Conservation (phyloP, 495 filamentous ascomycete species). For the Talaromyces thailandensis region DNA sequence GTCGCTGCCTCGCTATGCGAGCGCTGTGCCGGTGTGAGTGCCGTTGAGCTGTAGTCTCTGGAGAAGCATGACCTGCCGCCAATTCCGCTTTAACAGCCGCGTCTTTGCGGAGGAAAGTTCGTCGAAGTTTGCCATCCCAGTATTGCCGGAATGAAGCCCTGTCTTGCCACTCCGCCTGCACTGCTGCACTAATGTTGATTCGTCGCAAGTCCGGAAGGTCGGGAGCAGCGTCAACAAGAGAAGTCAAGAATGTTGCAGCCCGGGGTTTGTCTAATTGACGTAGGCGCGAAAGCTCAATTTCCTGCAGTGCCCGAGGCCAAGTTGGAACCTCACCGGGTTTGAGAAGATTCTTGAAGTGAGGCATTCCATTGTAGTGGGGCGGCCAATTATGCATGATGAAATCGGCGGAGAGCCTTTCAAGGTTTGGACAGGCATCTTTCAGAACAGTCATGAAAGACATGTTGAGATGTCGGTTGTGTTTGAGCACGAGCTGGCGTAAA, state of each 20-base stretch:
- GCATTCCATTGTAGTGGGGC: conserved; percentile 58
- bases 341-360: conserved; percentile 59
- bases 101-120: conserved; percentile 52
- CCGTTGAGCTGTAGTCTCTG: not conserved
- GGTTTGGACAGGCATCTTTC: conserved; percentile 50
- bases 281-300: conserved; percentile 64
- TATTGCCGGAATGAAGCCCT: conserved; percentile 62
- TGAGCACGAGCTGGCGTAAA: conserved; percentile 55
- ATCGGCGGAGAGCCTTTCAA: conserved; percentile 65
- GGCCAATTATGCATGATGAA: conserved; percentile 55
- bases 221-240: conserved; percentile 58
- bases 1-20: conserved; percentile 25
- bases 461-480: conserved; percentile 69
- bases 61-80: conserved; percentile 10
- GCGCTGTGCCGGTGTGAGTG: conserved; percentile 33
- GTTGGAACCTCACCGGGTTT: conserved; percentile 49
- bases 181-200: conserved; percentile 60
- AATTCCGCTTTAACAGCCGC: not conserved
- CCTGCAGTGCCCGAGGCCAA: conserved; percentile 63
- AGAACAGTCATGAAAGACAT: conserved; percentile 59
- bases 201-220: conserved; percentile 53
- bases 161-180: conserved; percentile 70
- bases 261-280: conserved; percentile 56
- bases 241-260: conserved; percentile 67
- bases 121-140: conserved; percentile 56